A percentile compares a stretch with the other conserved stretches of the same genome.
Conservation (phyloP, 768 basidiomycete species). For the Amanita fuliginea region DNA sequence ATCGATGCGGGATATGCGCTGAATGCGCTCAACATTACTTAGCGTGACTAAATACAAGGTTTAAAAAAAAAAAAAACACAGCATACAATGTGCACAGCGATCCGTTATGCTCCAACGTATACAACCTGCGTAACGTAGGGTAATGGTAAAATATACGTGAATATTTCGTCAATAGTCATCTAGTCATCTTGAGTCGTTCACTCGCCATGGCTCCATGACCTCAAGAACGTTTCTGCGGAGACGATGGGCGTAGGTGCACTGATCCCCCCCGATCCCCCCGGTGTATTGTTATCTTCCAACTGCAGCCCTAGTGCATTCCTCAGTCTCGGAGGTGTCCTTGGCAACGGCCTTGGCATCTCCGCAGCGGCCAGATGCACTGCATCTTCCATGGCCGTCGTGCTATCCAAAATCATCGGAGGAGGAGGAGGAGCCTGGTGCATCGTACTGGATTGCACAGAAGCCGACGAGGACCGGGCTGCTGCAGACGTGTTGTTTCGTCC, state of each 20-base stretch:
- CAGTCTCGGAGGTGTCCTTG: neutral
- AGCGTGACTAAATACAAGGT: neutral
- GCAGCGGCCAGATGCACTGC: conserved; percentile 1
- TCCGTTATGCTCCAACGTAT: neutral
- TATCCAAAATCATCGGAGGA: neutral
- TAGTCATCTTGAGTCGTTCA: no score
- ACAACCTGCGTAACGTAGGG: neutral
- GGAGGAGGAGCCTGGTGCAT: neutral
- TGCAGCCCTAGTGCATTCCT: conserved; percentile 21
- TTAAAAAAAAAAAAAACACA: neutral
- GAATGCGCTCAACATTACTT: neutral
- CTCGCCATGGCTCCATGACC: conserved; percentile 18
- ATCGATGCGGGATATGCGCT: no score
- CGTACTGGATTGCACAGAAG: no score
- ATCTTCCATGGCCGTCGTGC: neutral
- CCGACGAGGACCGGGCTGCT: neutral
- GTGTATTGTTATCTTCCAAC: conserved; percentile 7
- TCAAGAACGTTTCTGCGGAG: conserved; percentile 17
- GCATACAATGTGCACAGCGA: neutral
- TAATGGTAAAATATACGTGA: neutral
- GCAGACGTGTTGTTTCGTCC: neutral
- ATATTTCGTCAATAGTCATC: neutral
- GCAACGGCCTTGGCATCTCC: conserved; percentile 5
- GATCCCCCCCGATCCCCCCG: conserved; percentile 12
- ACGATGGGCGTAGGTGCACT: conserved; percentile 23